phyloP scores from a whole-genome alignment of 2,329 filamentous ascomycete species.

The Venturia aucupariae region DNA sequence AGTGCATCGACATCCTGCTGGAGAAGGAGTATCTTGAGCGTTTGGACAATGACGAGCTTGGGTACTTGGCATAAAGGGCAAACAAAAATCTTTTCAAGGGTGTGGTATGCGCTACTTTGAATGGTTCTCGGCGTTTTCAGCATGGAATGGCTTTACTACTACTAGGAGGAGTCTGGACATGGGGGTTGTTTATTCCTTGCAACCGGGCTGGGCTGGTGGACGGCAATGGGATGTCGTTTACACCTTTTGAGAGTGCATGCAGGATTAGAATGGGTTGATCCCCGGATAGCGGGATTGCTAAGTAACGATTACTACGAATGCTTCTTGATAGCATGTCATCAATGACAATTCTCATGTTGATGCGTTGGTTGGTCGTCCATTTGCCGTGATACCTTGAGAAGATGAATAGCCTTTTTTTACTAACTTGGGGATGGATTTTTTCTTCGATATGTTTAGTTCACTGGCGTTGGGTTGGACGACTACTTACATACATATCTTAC shows the following conservation, averaged over 20 bases:
- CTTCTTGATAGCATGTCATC: neutral
- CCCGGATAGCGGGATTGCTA: neutral
- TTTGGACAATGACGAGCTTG: slow-evolving; percentile 85
- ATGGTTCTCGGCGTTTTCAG: slow-evolving; percentile 1
- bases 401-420: too few species aligned
- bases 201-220: neutral
- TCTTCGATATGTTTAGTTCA: too few species aligned
- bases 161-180: neutral
- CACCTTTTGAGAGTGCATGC: neutral
- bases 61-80: slow-evolving; percentile 69
- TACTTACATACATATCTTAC: too few species aligned
- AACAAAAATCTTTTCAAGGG: neutral
- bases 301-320: neutral
- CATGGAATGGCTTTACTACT: neutral
- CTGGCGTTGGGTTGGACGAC: too few species aligned
- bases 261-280: neutral
- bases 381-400: too few species aligned
- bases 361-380: too few species aligned
- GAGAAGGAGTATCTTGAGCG: slow-evolving; percentile 99
- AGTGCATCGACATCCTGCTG: slow-evolving; percentile 95
- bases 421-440: too few species aligned
- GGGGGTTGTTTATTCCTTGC: neutral
- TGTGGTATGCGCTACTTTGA: neutral
- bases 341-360: neutral
- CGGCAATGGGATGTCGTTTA: neutral